Base-by-base conservation (phyloP, 768 basidiomycete species). In the Udeniomyces megalosporus region DNA sequence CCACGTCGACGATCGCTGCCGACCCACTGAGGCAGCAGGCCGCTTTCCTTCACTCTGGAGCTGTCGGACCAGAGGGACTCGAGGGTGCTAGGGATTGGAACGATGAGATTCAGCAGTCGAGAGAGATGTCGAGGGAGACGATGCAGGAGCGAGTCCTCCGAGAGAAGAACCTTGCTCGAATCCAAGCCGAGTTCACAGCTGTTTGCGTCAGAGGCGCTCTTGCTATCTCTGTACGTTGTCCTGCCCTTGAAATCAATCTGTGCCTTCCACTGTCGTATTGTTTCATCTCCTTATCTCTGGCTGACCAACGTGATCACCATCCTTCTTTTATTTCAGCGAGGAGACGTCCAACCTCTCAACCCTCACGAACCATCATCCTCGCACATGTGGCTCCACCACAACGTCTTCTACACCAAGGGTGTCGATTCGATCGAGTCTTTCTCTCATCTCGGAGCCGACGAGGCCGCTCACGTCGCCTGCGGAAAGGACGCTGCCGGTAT, bases 381-480 rank as follows among this genome's bases (percentile, higher is more conserved):
- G 2, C 74, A 75, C 68, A 77, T 76, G 67, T 76, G 69, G 66
- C 69, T 77, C 24, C 67, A 71, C 59, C 72, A 71, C 67, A 76
- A 77, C 73, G 74, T 77, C 67, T 74, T 77, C 67, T 75, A 75
- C 72, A 76, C 75, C 50, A 75, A 75, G 59, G 76, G 74, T 10
- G 70, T 73, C 68, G 76, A 77, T 67, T 72, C 71, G 20, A 71
- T 74, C 66, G 73, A 74, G 46, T 68, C 73, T 8, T 76, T 74
- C 67, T 65, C 70, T 2, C 74, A 76, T 62, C 66, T 74, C 24
- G 76, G 76, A 17, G 75, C 75, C n/a, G 73, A 75, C 65, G 75
- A 73, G 26, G 76, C 76, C 14, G 73, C 73, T 17, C 71, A 71
- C 24, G 71, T 73, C 65, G 73, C 74, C 0, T 75, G 75, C 22